Conservation (phyloP, 768 basidiomycete genomes). For the Calvatia gigantea region DNA sequence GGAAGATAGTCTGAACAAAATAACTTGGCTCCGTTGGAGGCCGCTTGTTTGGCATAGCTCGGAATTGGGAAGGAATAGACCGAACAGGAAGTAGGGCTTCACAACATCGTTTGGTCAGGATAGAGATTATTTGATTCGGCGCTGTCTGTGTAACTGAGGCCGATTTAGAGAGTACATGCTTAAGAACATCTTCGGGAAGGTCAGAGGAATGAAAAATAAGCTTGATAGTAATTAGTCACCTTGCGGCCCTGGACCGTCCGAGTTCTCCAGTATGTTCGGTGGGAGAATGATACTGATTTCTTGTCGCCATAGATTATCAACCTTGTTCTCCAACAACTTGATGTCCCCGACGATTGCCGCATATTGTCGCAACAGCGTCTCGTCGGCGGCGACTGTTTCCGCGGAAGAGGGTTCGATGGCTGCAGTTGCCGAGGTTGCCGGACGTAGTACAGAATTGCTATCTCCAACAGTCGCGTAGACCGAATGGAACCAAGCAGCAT, state of each 20-base stretch:
- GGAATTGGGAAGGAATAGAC: constrained; percentile 86
- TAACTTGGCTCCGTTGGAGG: constrained; percentile 78
- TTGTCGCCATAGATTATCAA: constrained; percentile 62
- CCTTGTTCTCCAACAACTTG: constrained; percentile 47
- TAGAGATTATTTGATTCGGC: constrained; percentile 59
- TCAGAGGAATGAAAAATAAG: background rate
- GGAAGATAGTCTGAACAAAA: constrained; percentile 78
- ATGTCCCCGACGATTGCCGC: constrained; percentile 71
- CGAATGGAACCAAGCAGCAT: constrained; percentile 72
- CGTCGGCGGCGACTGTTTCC: constrained; percentile 60
- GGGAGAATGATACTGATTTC: constrained; percentile 64
- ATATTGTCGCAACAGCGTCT: constrained; percentile 60
- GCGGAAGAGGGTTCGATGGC: constrained; percentile 44
- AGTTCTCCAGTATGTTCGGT: constrained; percentile 30
- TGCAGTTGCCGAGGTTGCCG: constrained; percentile 46
- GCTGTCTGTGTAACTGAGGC: constrained; percentile 52
- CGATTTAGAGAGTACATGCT: constrained; percentile 46
- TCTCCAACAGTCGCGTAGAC: constrained; percentile 40
- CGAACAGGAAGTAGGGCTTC: constrained; percentile 83
- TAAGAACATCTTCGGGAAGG: constrained; percentile 47
- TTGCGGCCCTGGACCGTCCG: constrained; percentile 36
- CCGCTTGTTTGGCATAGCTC: constrained; percentile 76
- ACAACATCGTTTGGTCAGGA: constrained; percentile 77
- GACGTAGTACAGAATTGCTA: constrained; percentile 32
- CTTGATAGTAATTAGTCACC: constrained; percentile 30